These are phyloP conservation scores for Penicilliopsis zonata DNA, from an alignment of 495 filamentous ascomycete genomes.

Conservation along the genomic window DNA sequence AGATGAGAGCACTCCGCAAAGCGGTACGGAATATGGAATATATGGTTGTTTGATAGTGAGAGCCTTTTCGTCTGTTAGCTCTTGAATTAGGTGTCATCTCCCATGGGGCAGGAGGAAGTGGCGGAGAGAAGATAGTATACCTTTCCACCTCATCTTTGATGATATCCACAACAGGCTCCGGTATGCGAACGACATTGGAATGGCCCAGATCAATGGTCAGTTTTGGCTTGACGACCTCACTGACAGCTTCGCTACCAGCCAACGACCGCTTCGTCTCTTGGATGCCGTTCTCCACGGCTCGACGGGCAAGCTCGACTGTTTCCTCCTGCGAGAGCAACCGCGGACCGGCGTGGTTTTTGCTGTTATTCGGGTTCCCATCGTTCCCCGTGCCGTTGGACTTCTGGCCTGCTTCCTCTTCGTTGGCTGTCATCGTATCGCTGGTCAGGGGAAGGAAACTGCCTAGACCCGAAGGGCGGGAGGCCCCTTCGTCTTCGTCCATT, in stretches of 20 bases:
- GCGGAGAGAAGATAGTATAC: conserved; percentile 32
- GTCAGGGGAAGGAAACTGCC: conserved; percentile 10
- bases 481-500: conserved; percentile 19
- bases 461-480: conserved; percentile 12
- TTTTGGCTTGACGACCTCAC: conserved; percentile 58
- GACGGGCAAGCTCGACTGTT: conserved; percentile 44
- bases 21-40: conserved; percentile 63
- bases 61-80: conserved; percentile 41
- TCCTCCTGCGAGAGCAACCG: conserved; percentile 29
- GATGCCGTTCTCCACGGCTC: conserved; percentile 54
- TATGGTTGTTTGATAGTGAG: conserved; percentile 78
- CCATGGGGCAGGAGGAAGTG: no score
- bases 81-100: no score
- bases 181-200: conserved; percentile 66
- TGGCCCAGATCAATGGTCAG: conserved; percentile 84
- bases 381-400: conserved; percentile 17
- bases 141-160: conserved; percentile 89
- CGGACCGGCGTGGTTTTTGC: conserved; percentile 12
- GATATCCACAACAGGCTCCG: conserved; percentile 81
- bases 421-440: conserved; percentile 15
- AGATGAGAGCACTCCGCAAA: conserved; percentile 81
- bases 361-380: conserved; percentile 9
- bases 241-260: conserved; percentile 55
- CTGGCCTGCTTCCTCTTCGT: conserved; percentile 21
- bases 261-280: conserved; percentile 57